A percentile compares a stretch with the other conserved stretches of the same genome.
These are phyloP conservation scores for Fragosphaeria purpurea DNA, from an alignment of 2,329 filamentous ascomycete genomes.

Conservation along the genomic window DNA sequence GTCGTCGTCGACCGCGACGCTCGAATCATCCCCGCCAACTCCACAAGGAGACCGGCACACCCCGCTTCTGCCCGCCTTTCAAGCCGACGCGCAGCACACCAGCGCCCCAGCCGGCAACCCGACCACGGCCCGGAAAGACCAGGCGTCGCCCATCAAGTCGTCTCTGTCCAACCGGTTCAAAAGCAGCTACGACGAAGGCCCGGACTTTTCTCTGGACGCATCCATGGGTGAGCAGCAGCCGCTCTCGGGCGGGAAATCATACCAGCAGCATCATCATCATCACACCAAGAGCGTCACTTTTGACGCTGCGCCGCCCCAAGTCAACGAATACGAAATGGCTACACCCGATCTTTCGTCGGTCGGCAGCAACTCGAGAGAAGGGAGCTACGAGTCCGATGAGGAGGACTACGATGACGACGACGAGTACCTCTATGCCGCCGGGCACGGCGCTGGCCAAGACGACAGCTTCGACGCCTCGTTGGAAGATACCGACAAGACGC, in stretches of 20 bases:
- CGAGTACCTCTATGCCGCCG: conserved; percentile 35
- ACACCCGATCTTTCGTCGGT: conserved; percentile 93
- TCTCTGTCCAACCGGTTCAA: conserved; percentile 65
- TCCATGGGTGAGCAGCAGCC: conserved; percentile 43
- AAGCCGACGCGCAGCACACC: conserved; percentile 5
- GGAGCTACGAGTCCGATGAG: conserved; percentile 81
- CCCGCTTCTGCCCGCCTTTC: neutral
- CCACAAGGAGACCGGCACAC: conserved; percentile 8
- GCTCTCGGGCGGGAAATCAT: conserved; percentile 53
- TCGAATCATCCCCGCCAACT: conserved; percentile 2
- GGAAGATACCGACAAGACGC: conserved; percentile 93
- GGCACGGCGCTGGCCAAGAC: conserved; percentile 53
- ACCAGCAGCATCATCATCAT: conserved; percentile 73
- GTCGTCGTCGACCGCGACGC: conserved; percentile 18
- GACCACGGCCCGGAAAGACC: conserved; percentile 55
- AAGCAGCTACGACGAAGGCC: conserved; percentile 57
- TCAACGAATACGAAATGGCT: conserved; percentile 97
- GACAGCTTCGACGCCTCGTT: conserved; percentile 95
- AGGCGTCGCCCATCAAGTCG: conserved; percentile 76
- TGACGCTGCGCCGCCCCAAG: conserved; percentile 80
- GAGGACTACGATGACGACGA: conserved; percentile 64
- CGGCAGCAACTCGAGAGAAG: conserved; percentile 80
- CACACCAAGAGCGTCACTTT: conserved; percentile 97
- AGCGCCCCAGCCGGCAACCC: conserved; percentile 20
- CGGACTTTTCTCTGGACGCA: conserved; percentile 60